Evolutionary conservation across 2,329 filamentous ascomycete species (phyloP).

Genomic region (Aspergillus sp.): DNA sequence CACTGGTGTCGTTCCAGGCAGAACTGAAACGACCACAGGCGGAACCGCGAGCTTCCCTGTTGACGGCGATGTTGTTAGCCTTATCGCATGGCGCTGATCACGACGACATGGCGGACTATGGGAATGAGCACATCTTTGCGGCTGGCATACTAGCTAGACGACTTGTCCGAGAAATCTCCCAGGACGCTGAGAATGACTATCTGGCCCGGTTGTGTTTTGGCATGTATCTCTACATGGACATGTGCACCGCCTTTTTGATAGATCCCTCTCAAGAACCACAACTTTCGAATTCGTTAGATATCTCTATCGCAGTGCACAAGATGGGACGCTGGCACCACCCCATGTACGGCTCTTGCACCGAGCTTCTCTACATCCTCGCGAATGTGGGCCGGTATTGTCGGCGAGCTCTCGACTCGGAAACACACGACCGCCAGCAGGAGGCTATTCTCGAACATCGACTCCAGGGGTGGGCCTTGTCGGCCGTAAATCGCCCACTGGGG

Average conservation of each 20-base stretch:
- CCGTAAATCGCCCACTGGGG: constrained; percentile 1
- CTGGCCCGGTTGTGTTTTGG: not conserved
- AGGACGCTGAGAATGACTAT: no score
- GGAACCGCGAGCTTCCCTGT: no score
- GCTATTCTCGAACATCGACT: constrained; percentile 4
- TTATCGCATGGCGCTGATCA: no score
- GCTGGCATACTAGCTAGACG: no score
- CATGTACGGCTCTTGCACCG: constrained; percentile 9
- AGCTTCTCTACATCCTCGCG: constrained; percentile 8
- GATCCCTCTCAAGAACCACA: constrained; percentile 4
- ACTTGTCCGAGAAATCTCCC: no score
- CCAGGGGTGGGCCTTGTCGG: not conserved
- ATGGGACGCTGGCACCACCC: constrained; percentile 10
- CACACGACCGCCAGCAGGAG: constrained; percentile 3
- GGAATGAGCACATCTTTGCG: no score
- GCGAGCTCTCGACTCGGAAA: not conserved
- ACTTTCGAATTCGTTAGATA: not conserved
- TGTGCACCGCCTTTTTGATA: constrained; percentile 9
- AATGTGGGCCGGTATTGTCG: constrained; percentile 14
- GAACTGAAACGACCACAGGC: not conserved
- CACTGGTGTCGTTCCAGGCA: constrained; percentile 7
- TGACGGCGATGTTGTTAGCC: no score
- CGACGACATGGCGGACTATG: no score
- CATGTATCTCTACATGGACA: constrained; percentile 16
- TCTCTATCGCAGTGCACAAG: constrained; percentile 9